Conservation (phyloP, 1,284 basidiomycete species). For the Apiotrichum porosum region DNA sequence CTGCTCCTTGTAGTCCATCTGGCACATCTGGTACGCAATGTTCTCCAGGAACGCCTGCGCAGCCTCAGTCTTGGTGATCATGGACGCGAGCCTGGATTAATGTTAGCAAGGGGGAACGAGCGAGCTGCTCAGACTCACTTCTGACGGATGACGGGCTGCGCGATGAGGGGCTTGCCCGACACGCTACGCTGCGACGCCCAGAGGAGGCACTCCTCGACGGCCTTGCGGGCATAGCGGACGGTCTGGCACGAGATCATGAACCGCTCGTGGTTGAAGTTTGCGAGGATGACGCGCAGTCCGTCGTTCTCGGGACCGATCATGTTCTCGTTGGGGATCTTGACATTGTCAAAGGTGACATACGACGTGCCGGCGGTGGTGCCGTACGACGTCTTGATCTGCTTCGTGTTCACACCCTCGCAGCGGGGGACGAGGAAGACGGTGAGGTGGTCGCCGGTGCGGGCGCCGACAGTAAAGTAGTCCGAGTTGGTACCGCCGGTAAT, state of each 20-base stretch:
- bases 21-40: slow-evolving; percentile 85
- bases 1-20: slow-evolving; percentile 73
- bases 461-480: slow-evolving; percentile 39
- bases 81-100: slow-evolving; percentile 57
- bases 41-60: slow-evolving; percentile 85
- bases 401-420: slow-evolving; percentile 73
- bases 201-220: slow-evolving; percentile 49
- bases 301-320: slow-evolving; percentile 78
- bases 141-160: slow-evolving; percentile 73
- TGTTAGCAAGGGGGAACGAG: too few relatives aligned
- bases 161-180: slow-evolving; percentile 75
- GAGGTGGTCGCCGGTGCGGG: slow-evolving; percentile 63
- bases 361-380: slow-evolving; percentile 73
- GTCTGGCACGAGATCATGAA: slow-evolving; percentile 9
- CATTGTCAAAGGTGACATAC: slow-evolving; percentile 82
- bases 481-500: slow-evolving; percentile 74
- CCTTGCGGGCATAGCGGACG: slow-evolving; percentile 13
- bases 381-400: slow-evolving; percentile 79
- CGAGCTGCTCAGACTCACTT: slow-evolving; percentile 23
- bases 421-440: slow-evolving; percentile 79
- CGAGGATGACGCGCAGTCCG: slow-evolving; percentile 70
- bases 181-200: slow-evolving; percentile 75
- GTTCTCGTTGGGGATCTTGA: slow-evolving; percentile 76
- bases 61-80: slow-evolving; percentile 79
- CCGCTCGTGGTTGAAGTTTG: slow-evolving; percentile 44